Base-by-base conservation (phyloP, 805 yeast species). In the Candida hispaniensis region DNA sequence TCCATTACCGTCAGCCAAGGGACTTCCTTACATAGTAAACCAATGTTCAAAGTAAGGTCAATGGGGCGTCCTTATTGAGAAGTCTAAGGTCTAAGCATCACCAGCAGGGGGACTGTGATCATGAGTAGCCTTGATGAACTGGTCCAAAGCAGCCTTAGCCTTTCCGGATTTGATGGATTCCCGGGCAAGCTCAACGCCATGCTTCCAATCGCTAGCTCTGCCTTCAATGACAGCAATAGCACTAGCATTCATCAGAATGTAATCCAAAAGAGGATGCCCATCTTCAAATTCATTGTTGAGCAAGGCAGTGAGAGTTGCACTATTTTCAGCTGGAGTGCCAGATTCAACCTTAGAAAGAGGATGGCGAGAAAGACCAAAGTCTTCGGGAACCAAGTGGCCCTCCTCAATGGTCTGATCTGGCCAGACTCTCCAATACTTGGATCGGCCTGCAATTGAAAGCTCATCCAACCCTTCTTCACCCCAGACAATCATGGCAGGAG, bases 381-480 rank as follows among this genome's bases (percentile, higher is more conserved):
- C 93, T 14, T 59, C 52, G 2, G 98, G 97, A 7, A 45, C 25
- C 7, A 60, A 21, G 14, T 34, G 30, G 16, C 43, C 44, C 34
- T 56, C 54, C 19, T 47, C 38, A 30, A 60, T 57, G 9, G 40
- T 21, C 11, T 55, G 58, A 28, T 54, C 45, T 48, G 21, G 66
- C 60, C 34, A 62, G 63, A 78, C 69, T 34, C 67, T 62, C 99
- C 99, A 91, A 42, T 77, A 72, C 39, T 71, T 71, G 2, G 95
- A 78, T 38, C 62, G 57, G 0, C 96, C 97, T 18, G 77, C 71
- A 2, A 96, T 95, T 2, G 95, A 78, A 20, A 91, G 79, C 59
- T 91, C 98, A 52, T 91, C 99, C 18, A 91, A 62, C 0, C 95
- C 94, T 30, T 80, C 72, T 35, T 75, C 75, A 8, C 99, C 99